A percentile compares a stretch with the other conserved stretches of the same genome.
Evolutionary conservation across 345 rosid genomes (phyloP).

Genomic region (Syzygium jambos): DNA sequence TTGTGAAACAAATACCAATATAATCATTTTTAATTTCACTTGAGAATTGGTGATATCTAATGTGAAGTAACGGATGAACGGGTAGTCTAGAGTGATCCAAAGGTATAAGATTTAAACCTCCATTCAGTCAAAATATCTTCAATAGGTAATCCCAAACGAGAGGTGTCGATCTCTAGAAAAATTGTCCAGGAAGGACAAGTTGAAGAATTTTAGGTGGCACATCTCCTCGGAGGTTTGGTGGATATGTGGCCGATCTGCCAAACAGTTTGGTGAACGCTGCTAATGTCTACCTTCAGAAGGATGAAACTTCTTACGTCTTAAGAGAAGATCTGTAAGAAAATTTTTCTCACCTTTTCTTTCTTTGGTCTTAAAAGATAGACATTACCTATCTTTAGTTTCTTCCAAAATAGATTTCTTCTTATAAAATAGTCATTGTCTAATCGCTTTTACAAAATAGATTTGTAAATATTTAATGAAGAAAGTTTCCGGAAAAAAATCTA

Average conservation of each 20-base stretch:
- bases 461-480: not conserved
- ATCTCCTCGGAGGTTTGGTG: not conserved
- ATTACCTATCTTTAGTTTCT: not conserved
- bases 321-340: not conserved
- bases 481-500: not conserved
- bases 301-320: not conserved
- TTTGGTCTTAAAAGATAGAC: not conserved
- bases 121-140: not conserved
- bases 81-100: not conserved
- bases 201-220: not conserved
- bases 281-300: not conserved
- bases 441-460: not conserved
- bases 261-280: not conserved
- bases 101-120: not conserved
- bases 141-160: not conserved
- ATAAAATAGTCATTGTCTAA: not conserved
- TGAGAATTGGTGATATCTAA: not conserved
- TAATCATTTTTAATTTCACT: not conserved
- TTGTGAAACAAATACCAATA: not conserved
- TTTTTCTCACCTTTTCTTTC: not conserved
- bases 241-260: not conserved
- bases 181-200: not conserved
- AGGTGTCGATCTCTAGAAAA: not conserved
- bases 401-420: not conserved
- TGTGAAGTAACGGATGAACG: not conserved